Evolutionary conservation across 495 filamentous ascomycete genomes (phyloP).

Genomic region (Wilcoxina mikolae): DNA sequence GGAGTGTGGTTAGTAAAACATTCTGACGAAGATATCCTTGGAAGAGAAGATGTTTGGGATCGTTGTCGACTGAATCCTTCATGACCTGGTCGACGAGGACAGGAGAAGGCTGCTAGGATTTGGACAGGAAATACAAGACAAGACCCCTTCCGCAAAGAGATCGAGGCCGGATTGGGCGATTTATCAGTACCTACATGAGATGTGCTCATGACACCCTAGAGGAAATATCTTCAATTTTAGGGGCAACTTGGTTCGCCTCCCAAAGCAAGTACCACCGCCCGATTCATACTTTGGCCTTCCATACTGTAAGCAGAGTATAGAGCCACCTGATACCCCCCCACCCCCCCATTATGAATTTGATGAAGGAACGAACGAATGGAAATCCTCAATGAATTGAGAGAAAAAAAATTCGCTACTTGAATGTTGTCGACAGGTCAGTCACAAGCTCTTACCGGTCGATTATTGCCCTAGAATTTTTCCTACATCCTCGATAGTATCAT

Average conservation of each 20-base stretch:
- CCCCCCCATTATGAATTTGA: neutral
- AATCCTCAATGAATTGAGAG: neutral
- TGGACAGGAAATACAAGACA: neutral
- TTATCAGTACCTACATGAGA: neutral
- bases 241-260: neutral
- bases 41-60: neutral
- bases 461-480: too few species aligned
- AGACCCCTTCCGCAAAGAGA: neutral
- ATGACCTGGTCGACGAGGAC: neutral
- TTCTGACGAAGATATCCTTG: neutral
- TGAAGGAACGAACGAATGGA: neutral
- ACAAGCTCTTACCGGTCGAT: too few species aligned
- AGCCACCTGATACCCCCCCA: neutral
- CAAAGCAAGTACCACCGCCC: neutral
- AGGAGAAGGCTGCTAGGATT: neutral
- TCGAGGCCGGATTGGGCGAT: neutral
- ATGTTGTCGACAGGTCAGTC: too few species aligned
- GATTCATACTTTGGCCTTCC: neutral
- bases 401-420: neutral
- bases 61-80: neutral
- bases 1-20: too few species aligned
- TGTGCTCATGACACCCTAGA: neutral
- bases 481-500: too few species aligned
- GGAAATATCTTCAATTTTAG: neutral
- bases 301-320: neutral